Evolutionary conservation across 345 rosid genomes (phyloP), one percentile per base, ranked within the genome.

Genomic region (Psidium guajava): DNA sequence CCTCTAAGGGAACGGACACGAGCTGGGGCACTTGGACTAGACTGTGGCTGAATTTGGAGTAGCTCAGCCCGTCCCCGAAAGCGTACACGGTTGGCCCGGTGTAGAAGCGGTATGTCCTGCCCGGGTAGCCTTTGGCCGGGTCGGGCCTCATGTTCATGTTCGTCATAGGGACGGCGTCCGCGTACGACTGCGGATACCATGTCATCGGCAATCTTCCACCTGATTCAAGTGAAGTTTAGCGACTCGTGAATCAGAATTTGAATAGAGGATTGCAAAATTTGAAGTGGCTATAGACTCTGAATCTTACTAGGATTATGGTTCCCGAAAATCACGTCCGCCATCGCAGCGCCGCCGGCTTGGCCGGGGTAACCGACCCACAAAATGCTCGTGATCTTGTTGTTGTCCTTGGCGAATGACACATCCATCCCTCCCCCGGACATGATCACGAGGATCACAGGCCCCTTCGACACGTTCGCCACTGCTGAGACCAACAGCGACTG

Each of bases 351-450:
- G 6, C 99, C 99, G 6, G 96, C 96, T 91, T 97, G 91, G 3
- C 98, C 99, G 3, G 98, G 99, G 87, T 95, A 96, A 36, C 98
- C 98, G 82, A 94, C 98, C 98, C 99, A 97, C 47, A 97, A 82
- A 28, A 97, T 97, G 90, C 94, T 91, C 22, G 91, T 89, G 64
- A 97, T 91, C 86, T 96, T 96, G 4, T 55, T 82, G 9, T 95
- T 83, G 51, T 86, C 88, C 88, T 95, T 97, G 0, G 99, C 98
- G 47, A 93, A 96, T 0, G 95, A 86, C 24, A 97, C 86, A 28
- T 97, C 99, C 54, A 97, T 89, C 42, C 99, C 98, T 6, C 98
- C 99, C 27, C 98, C 99, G 0, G 99, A 96, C 99, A 96, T 97
- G 44, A 97, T 92, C n/a, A 96, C 95, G 20, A 97, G 96, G 77